Conservation (phyloP, 306 rosid species). For the Castanea sativa region DNA sequence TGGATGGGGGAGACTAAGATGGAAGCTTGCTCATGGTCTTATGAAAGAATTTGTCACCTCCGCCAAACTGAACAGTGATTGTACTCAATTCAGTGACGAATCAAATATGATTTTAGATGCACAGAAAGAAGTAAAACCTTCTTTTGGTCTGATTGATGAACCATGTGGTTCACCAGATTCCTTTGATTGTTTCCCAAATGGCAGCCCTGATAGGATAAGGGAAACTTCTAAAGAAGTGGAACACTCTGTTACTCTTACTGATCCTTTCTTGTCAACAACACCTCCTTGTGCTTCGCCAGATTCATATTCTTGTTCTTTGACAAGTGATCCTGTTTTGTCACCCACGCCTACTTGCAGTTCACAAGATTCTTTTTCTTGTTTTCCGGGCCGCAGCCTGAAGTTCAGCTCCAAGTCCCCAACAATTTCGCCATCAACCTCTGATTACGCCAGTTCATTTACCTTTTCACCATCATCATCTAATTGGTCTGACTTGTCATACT, state of each 20-base stretch:
- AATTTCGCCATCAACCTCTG: conserved; percentile 79
- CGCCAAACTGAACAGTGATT: conserved; percentile 40
- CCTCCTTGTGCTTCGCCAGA: conserved; percentile 47
- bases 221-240: conserved; percentile 34
- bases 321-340: conserved; percentile 33
- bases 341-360: conserved; percentile 45
- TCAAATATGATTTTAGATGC: conserved; percentile 25
- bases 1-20: conserved; percentile 72
- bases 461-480: conserved; percentile 83
- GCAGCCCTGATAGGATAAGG: conserved; percentile 35
- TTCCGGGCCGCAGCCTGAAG: conserved; percentile 42
- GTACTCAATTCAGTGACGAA: conserved; percentile 28
- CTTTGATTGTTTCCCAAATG: conserved; percentile 49
- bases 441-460: conserved; percentile 68
- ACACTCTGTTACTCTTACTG: conserved; percentile 26
- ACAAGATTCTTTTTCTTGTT: conserved; percentile 59
- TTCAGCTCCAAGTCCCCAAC: conserved; percentile 65
- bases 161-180: conserved; percentile 70
- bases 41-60: conserved; percentile 59
- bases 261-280: conserved; percentile 33
- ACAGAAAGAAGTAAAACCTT: conserved; percentile 30
- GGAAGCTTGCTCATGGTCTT: conserved; percentile 51
- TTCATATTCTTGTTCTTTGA: conserved; percentile 53
- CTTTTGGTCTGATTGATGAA: conserved; percentile 31
- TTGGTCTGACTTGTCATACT: conserved; percentile 77